phyloP scores from a whole-genome alignment of 2,329 filamentous ascomycete species.

The Trichophyton equinum region DNA sequence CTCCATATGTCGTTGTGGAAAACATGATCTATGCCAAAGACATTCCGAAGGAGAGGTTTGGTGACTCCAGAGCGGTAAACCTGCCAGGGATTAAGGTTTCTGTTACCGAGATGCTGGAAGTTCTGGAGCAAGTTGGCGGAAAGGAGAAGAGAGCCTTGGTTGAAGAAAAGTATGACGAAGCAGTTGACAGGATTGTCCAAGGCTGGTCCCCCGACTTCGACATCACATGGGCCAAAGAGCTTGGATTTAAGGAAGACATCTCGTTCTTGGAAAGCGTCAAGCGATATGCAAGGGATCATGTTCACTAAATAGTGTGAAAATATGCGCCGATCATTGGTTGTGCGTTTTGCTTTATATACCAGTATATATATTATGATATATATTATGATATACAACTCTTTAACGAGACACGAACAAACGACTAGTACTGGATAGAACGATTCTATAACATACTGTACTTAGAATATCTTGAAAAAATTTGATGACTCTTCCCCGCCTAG shows the following conservation, averaged over 20 bases:
- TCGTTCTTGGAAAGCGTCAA: slow-evolving; percentile 30
- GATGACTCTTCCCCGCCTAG: too few species aligned
- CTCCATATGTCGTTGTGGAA: slow-evolving; percentile 41
- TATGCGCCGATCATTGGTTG: not conserved
- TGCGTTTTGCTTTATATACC: not conserved
- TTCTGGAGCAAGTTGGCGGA: slow-evolving; percentile 44
- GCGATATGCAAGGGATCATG: slow-evolving; percentile 26
- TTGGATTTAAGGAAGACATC: slow-evolving; percentile 36
- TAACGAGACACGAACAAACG: not conserved
- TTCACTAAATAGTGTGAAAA: slow-evolving; percentile 6
- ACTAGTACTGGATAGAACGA: not conserved
- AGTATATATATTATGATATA: not conserved
- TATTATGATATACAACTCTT: not conserved
- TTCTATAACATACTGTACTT: too few species aligned
- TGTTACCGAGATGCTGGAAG: slow-evolving; percentile 50
- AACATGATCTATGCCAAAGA: slow-evolving; percentile 43
- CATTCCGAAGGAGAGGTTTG: slow-evolving; percentile 40
- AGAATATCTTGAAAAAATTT: too few species aligned
- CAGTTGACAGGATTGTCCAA: slow-evolving; percentile 45
- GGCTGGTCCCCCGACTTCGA: slow-evolving; percentile 50
- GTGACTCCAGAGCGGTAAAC: slow-evolving; percentile 41
- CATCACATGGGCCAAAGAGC: slow-evolving; percentile 38
- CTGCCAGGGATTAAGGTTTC: slow-evolving; percentile 45
- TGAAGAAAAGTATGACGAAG: slow-evolving; percentile 43
- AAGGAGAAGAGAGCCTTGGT: slow-evolving; percentile 42